Base-by-base conservation (phyloP, 768 basidiomycete species). In the Dacryopinax primogenitus region DNA sequence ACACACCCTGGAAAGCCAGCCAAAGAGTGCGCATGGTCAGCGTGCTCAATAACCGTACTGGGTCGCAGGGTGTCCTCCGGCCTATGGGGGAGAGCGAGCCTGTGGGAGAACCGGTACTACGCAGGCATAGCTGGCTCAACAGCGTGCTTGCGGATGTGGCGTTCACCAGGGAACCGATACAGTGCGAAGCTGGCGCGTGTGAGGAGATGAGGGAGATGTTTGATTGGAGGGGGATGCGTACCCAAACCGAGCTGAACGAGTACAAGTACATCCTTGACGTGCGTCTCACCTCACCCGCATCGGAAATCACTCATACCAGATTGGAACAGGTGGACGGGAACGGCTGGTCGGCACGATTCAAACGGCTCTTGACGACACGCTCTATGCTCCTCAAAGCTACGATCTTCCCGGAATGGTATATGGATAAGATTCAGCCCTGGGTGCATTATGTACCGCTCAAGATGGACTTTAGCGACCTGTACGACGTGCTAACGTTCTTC, bases 401-500 rank as follows among this genome's bases (percentile, higher is more conserved):
- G 7, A 74, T 74, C 62, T 74, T 73, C 63, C 73, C 72, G 11
- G 37, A 64, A 47, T 39, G 51, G 64, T 41, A 58, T 18, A 58
- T 58, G 51, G 62, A 39, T 21, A 30, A 34, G 33, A 35, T 39
- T 18, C 62, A 63, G 62, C 62, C 62, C 3, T 63, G 62, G 62
- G 62, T 63, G 62, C 62, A 63, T 68, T 76, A 76, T 67, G 69
- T 76, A 13, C 75, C 75, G 2, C 69, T 76, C 71, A 77, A 76
- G 67, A 69, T 74, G 36, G 76, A 76, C 67, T 71, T 76, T 61
- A 72, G 72, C 2, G 77, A 77, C 67, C 65, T 77, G 23, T 77
- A 77, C 71, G 77, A 77, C 66, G 71, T 74, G 63, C 63, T 74
- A 36, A 68, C 70, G 0, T 74, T 74, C 65, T 72, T 73, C 69